A percentile compares a stretch with the other conserved stretches of the same genome.
phyloP scores from a whole-genome alignment of 108 stramenopile genomes.

The Thalassiosira profunda region DNA sequence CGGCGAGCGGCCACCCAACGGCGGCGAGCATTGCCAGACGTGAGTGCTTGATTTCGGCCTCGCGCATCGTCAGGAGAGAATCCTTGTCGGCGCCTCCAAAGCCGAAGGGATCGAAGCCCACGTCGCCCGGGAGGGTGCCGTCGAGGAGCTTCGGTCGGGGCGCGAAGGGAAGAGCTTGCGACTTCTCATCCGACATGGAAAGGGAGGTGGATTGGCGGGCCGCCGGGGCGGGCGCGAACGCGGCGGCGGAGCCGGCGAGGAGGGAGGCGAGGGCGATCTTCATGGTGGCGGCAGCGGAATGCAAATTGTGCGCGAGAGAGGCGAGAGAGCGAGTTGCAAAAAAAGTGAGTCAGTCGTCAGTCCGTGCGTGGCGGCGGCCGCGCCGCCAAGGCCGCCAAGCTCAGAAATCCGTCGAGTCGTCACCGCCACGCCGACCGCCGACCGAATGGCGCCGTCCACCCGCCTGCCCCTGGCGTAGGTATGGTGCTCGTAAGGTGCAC shows the following conservation, averaged over 20 bases:
- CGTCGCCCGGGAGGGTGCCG: conserved; percentile 80
- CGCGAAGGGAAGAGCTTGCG: conserved; percentile 77
- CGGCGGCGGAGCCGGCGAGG: conserved; percentile 64
- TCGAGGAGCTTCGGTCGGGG: conserved; percentile 80
- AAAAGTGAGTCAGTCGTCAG: too few species aligned
- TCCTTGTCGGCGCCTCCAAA: conserved; percentile 72
- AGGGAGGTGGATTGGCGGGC: conserved; percentile 18
- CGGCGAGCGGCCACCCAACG: conserved; percentile 89
- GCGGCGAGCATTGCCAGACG: conserved; percentile 87
- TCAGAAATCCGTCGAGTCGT: too few species aligned
- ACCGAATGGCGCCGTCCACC: too few species aligned
- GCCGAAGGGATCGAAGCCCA: conserved; percentile 87
- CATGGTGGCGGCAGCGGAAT: conserved; percentile 57
- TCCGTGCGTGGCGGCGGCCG: too few species aligned
- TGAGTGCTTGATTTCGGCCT: conserved; percentile 88
- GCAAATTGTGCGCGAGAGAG: too few species aligned
- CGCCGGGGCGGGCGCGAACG: conserved; percentile 58
- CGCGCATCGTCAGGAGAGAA: conserved; percentile 77
- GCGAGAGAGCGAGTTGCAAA: too few species aligned
- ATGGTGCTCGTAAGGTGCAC: too few species aligned
- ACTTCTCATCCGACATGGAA: conserved; percentile 41
- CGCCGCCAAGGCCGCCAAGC: too few species aligned
- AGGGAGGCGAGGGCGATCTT: conserved; percentile 73
- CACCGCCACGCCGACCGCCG: too few species aligned
- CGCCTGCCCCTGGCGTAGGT: too few species aligned